These are phyloP conservation scores for Gossypium turneri DNA, from an alignment of 345 rosid genomes.

Conservation along the genomic window DNA sequence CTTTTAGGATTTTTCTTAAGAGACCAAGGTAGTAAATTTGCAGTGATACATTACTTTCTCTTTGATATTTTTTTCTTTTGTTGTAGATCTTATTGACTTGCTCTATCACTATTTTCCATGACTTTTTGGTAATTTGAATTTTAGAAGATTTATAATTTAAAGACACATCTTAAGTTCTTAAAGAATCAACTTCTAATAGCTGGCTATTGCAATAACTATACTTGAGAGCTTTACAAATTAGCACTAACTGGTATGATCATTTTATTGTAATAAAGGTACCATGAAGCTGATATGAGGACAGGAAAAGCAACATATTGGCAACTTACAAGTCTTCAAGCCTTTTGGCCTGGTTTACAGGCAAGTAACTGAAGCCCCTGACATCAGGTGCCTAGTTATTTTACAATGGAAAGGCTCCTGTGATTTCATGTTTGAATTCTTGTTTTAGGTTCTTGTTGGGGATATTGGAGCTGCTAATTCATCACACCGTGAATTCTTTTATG, in stretches of 20 bases:
- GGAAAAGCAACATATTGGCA: conserved; percentile 98
- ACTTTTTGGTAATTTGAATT: background rate
- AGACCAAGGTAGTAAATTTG: background rate
- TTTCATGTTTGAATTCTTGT: conserved; percentile 24
- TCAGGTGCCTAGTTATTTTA: background rate
- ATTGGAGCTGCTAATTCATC: conserved; percentile 81
- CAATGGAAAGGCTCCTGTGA: conserved; percentile 22
- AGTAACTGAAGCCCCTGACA: conserved; percentile 20
- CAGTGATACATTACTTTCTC: background rate
- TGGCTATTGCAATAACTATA: background rate
- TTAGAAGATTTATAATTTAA: background rate
- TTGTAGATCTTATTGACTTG: background rate
- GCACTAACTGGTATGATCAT: conserved; percentile 7
- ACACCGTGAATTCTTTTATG: conserved; percentile 78
- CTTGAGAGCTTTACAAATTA: conserved; percentile 1
- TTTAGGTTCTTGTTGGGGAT: conserved; percentile 94
- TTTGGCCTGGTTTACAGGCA: conserved; percentile 99
- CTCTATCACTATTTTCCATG: background rate
- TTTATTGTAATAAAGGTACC: conserved; percentile 56
- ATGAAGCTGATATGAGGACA: conserved; percentile 95
- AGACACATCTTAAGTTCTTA: background rate
- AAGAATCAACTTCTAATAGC: background rate
- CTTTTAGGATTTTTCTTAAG: background rate
- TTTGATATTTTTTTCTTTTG: background rate
- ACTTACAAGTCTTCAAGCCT: conserved; percentile 98